These are phyloP conservation scores for Heterococcus sp. DNA, from an alignment of 108 stramenopile species.

Conservation along the genomic window DNA sequence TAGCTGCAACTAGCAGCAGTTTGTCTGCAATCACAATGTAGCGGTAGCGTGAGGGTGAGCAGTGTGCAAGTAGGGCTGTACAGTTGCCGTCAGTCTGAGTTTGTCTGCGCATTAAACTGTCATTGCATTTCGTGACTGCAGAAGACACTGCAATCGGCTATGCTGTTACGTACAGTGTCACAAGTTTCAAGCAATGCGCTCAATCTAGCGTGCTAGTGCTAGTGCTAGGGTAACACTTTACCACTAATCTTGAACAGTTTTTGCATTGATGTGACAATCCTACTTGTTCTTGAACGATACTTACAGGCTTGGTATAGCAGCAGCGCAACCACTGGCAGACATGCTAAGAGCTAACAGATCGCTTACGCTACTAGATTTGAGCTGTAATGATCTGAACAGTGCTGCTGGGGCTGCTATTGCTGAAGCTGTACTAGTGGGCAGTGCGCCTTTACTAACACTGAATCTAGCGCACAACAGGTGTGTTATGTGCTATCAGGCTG, in stretches of 20 bases:
- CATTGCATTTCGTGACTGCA: not conserved
- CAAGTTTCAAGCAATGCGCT: too few species aligned
- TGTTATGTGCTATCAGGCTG: not conserved
- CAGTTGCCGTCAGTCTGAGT: not conserved
- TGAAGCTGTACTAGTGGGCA: not conserved
- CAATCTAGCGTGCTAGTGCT: not conserved
- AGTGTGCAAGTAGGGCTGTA: too few species aligned
- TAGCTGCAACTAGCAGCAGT: not conserved
- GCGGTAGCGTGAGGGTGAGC: too few species aligned
- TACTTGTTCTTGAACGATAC: not conserved
- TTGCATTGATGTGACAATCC: not conserved
- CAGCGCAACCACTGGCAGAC: conserved; percentile 3
- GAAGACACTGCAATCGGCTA: not conserved
- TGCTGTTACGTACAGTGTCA: too few species aligned
- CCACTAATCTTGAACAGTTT: not conserved
- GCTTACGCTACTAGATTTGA: conserved; percentile 10
- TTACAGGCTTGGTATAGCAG: not conserved
- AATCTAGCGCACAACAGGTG: not conserved
- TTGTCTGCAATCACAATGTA: too few species aligned
- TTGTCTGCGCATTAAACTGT: not conserved
- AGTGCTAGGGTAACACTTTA: not conserved
- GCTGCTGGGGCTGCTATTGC: not conserved
- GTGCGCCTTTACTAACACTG: not conserved
- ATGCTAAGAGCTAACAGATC: conserved; percentile 21
- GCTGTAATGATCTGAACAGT: conserved; percentile 16